A percentile compares a stretch with the other conserved stretches of the same genome.
Conservation (phyloP, 257 asterid species). For the Primulina tabacum region DNA sequence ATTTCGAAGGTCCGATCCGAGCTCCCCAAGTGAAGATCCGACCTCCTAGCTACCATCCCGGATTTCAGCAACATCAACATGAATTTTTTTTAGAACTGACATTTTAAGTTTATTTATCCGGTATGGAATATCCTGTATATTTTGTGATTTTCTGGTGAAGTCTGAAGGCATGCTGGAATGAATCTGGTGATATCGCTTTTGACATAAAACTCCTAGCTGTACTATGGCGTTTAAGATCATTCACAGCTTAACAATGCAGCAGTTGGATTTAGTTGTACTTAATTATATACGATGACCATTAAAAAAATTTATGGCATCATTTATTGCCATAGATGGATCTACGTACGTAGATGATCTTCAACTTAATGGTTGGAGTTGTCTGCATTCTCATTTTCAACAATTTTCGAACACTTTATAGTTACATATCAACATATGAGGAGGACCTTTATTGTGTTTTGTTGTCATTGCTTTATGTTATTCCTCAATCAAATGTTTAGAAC, state of each 20-base stretch:
- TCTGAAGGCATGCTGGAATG: neutral
- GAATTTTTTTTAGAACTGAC: too few species aligned
- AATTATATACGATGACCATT: neutral
- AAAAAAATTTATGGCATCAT: neutral
- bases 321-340: neutral
- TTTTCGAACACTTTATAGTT: neutral
- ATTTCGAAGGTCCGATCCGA: too few species aligned
- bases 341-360: neutral
- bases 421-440: neutral
- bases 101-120: neutral
- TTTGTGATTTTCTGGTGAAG: neutral
- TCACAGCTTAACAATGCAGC: neutral
- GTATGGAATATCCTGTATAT: neutral
- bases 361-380: neutral
- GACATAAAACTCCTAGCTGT: neutral
- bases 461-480: conserved; percentile 16
- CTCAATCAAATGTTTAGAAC: conserved; percentile 30
- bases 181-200: neutral
- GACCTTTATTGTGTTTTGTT: neutral
- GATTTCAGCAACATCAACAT: too few species aligned
- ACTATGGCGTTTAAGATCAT: neutral
- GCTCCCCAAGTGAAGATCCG: too few species aligned
- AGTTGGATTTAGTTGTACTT: neutral
- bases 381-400: neutral
- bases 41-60: too few species aligned